Conservation (phyloP, 148 eudicot genomes). For the Nyssa sinensis region DNA sequence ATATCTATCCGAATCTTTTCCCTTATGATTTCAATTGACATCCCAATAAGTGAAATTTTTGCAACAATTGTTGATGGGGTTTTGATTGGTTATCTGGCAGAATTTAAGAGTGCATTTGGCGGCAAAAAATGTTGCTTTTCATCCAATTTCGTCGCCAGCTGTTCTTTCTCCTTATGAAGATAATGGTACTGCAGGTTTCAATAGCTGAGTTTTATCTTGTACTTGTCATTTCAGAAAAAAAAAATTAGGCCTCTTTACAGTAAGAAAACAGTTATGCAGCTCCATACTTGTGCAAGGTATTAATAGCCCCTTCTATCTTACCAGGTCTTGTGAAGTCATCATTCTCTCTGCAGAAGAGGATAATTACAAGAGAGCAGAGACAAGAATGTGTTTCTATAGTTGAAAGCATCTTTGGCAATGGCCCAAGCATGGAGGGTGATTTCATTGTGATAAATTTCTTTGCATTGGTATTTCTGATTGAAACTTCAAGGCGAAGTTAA, state of each 20-base stretch:
- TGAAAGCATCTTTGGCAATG: slow-evolving; percentile 68
- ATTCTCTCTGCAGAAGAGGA: slow-evolving; percentile 52
- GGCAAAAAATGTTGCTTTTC: slow-evolving; percentile 42
- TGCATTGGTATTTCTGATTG: slow-evolving; percentile 55
- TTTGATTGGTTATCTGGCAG: slow-evolving; percentile 32
- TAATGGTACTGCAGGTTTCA: slow-evolving; percentile 38
- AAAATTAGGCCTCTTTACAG: background rate
- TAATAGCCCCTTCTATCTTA: slow-evolving; percentile 17
- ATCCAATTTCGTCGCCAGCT: slow-evolving; percentile 72
- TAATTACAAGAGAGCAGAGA: slow-evolving; percentile 55
- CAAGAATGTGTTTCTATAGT: slow-evolving; percentile 54
- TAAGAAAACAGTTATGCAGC: background rate
- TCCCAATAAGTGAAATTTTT: background rate
- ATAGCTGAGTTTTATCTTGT: background rate
- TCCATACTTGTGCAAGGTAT: background rate
- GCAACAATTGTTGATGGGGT: background rate
- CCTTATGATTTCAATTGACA: background rate
- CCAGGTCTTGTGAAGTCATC: slow-evolving; percentile 36
- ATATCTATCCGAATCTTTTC: background rate
- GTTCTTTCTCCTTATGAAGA: slow-evolving; percentile 58
- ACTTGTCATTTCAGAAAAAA: background rate
- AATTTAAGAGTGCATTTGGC: slow-evolving; percentile 49
- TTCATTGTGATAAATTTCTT: slow-evolving; percentile 84
- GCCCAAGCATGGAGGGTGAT: slow-evolving; percentile 50
- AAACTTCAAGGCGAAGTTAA: background rate